These are phyloP conservation scores for Phylloporus rhodoxanthus DNA, from an alignment of 768 basidiomycete genomes.

Conservation along the genomic window DNA sequence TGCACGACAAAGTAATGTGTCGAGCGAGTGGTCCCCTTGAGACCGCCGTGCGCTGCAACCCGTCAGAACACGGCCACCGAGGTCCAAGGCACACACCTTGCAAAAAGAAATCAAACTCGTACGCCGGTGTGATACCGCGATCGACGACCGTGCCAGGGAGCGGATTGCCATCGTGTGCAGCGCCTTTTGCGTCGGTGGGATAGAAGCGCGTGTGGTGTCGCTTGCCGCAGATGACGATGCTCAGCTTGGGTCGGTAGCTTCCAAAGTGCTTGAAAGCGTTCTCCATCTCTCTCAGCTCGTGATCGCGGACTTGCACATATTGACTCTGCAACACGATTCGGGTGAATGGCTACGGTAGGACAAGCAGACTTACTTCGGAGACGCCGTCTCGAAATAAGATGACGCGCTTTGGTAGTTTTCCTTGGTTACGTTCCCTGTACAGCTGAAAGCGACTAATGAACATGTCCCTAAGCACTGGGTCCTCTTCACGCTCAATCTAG, in stretches of 20 bases:
- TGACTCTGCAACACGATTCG: conserved; percentile 34
- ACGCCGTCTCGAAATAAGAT: conserved; percentile 66
- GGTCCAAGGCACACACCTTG: conserved; percentile 30
- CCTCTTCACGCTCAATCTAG: conserved; percentile 16
- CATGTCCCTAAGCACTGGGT: conserved; percentile 39
- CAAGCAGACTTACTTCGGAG: conserved; percentile 51
- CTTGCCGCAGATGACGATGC: conserved; percentile 52
- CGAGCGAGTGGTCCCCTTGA: conserved; percentile 42
- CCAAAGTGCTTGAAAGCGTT: conserved; percentile 38
- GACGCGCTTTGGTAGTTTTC: conserved; percentile 38
- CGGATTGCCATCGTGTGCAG: conserved; percentile 44
- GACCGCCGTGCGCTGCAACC: conserved; percentile 34
- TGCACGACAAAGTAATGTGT: conserved; percentile 53
- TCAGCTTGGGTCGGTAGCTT: conserved; percentile 42
- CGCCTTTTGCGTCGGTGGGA: conserved; percentile 35
- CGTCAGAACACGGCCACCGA: neutral
- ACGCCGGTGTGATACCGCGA: conserved; percentile 47
- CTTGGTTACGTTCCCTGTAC: conserved; percentile 32
- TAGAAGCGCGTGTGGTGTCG: conserved; percentile 54
- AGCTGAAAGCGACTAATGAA: conserved; percentile 41
- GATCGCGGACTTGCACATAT: conserved; percentile 38
- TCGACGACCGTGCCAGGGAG: conserved; percentile 53
- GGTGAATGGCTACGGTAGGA: neutral
- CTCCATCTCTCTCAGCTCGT: conserved; percentile 39
- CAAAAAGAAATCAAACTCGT: conserved; percentile 52